Conservation (phyloP, 2,329 filamentous ascomycete genomes). For the Tolypocladium guangdongense region DNA sequence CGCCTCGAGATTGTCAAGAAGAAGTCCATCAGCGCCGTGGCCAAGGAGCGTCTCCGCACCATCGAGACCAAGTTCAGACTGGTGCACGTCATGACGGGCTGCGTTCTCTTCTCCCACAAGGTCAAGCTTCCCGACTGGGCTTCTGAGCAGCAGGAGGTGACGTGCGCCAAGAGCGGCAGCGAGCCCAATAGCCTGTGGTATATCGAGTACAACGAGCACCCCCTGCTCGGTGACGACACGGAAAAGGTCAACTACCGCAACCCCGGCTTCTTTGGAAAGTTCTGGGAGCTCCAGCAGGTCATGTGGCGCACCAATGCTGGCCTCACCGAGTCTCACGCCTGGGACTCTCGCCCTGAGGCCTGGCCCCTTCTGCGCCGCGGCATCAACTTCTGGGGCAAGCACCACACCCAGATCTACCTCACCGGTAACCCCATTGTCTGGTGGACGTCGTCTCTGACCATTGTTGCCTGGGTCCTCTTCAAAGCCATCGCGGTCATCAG, state of each 20-base stretch:
- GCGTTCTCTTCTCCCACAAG: constrained; percentile 94
- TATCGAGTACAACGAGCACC: constrained; percentile 81
- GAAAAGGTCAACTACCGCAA: constrained; percentile 95
- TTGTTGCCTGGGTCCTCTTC: constrained; percentile 68
- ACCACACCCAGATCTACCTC: constrained; percentile 91
- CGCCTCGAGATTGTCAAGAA: constrained; percentile 88
- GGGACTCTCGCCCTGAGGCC: constrained; percentile 88
- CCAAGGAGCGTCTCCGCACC: constrained; percentile 78
- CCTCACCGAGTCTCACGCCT: constrained; percentile 89
- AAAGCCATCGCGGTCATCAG: constrained; percentile 80
- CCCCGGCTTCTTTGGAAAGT: constrained; percentile 94
- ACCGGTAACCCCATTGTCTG: constrained; percentile 91
- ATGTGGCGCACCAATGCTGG: constrained; percentile 99
- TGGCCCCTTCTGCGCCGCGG: constrained; percentile 89
- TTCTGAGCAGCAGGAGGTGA: constrained; percentile 98
- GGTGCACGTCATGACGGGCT: constrained; percentile 93
- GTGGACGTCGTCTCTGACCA: constrained; percentile 75
- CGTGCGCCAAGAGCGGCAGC: constrained; percentile 82
- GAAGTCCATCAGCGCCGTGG: constrained; percentile 65
- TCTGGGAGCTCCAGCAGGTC: constrained; percentile 91
- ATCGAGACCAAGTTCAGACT: constrained; percentile 96
- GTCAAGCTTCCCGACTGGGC: constrained; percentile 98
- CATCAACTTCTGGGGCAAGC: constrained; percentile 98
- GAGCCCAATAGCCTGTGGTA: constrained; percentile 97
- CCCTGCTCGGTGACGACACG: constrained; percentile 58